Base-by-base conservation (phyloP, 2,329 filamentous ascomycete species). In the Neofusicoccum cordaticola region DNA sequence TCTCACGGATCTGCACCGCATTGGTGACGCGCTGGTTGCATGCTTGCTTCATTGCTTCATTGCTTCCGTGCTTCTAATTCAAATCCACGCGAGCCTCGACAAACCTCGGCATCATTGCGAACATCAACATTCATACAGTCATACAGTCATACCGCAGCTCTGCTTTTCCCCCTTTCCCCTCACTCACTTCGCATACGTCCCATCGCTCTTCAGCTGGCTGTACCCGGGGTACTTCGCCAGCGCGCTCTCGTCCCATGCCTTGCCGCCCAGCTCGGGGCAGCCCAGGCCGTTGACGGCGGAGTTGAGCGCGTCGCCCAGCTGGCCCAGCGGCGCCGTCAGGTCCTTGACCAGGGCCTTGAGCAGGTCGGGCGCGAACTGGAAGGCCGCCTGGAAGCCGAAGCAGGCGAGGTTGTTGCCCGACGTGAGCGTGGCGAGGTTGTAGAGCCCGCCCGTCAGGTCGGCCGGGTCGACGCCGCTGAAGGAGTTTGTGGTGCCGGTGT, bases 321-420 rank as follows among this genome's bases (percentile, higher is more conserved):
- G 67, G 65, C 74, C 64, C 34, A 78, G 62, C 7, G 78, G 71
- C 1, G 68, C 64, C 8, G 67, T 67, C 4, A 81, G 60, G 19
- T 75, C 72, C 0, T 68, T 67, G 57, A 81, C 77, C 4, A 82
- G 35, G 1, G 74, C 57, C 15, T 61, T 47, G 1, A 82, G 66
- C 0, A 80, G 68, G 69, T 82, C 81, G 1, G 82, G 82, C 0
- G 78, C 71, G 3, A 69, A 76, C 5, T 78, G 75, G 67, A 78
- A 72, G n/a, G 78, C 72, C 12, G 75, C 69, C 58, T 83, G 76
- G 37, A 78, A 74, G 8, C 69, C 75, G 65, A 81, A 80, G 66
- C 82, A 84, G 15, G 78, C 60, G 6, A 79, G 70, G 68, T 85
- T 83, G 72, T 85, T 82, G 13, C 80, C 81, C 63, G 84, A 66